Base-by-base conservation (phyloP, 2,329 filamentous ascomycete genomes). In the Aureobasidium vineae region DNA sequence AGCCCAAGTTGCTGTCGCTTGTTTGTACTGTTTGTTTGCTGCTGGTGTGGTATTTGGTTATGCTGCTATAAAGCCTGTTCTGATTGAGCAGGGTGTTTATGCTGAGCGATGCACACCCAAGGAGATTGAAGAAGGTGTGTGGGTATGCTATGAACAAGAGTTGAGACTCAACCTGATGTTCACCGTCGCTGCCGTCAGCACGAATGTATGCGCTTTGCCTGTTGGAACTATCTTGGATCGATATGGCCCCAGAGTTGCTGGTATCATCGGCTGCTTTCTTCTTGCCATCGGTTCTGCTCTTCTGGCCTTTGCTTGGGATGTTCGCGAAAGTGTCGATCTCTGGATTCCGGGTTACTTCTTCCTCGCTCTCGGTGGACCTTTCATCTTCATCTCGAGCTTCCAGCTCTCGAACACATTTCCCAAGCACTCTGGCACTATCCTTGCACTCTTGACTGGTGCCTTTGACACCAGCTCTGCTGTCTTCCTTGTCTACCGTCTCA, bases 121-220 rank as follows among this genome's bases (percentile, higher is more conserved):
- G 56, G 82, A 85, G 73, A 66, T 85, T 23, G 76, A 82, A 1
- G 74, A 80, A 5, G 79, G 79, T 3, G 78, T 81, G 1, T 78
- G 79, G 66, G 79, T 85, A 21, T 88, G 86, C 73, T 85, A 83
- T 68, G 80, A 81, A 68, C 86, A 88, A 72, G 84, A 85, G 70
- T 75, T 86, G 65, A 75, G 81, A 67, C 83, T 97, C 66, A 97
- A 97, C 76, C 81, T 97, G 70, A 96, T 96, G 90, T 97, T 97
- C 81, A 96, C 92, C 6, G 85, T 92, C 47, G 92, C 92, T 15
- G 92, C 92, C 16, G 92, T 96, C 11, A 90, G 86, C 7, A 96
- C 92, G 45, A 97, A 97, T 73, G 89, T 96, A 15, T 91, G 88
- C 47, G 92, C 93, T 15, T 82, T 97, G 7, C 91, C 92, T 2